Base-by-base conservation (phyloP, 2,329 filamentous ascomycete species). In the Purpureocillium lavendulum region DNA sequence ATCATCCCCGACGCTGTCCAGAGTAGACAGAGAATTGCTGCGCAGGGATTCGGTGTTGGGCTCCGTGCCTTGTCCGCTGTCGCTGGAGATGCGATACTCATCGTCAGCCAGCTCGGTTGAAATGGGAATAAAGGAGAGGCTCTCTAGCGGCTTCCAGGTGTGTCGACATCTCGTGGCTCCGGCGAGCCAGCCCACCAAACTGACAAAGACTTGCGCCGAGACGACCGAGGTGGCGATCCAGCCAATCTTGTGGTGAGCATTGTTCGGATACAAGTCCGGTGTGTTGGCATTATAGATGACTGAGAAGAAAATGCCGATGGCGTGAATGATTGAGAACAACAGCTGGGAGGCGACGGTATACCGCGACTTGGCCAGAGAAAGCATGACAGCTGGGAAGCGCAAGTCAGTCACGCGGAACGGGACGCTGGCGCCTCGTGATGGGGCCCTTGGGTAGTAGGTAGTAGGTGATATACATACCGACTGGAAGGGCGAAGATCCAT, bases 221-320 rank as follows among this genome's bases (percentile, higher is more conserved):
- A 84, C 70, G 4, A 89, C 68, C 69, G 77, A 84, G 3, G 84
- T 90, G 24, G 82, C 72, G 32, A 86, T 70, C 90, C 90, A 97
- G 40, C 88, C 88, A 33, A 90, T 73, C 59, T 85, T 88, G 65
- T 88, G 81, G 59, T 96, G 89, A 13, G 83, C 77, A 56, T 94
- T 94, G 56, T 84, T 82, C 24, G 80, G 80, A 57, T 95, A 96
- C 16, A 96, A 66, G 55, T 95, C 86, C 1, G 88, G 87, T 0
- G 87, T 94, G 46, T 75, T 79, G 42, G 75, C 71, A 57, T 92
- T 87, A 67, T 95, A 95, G 28, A 87, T 65, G 36, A 76, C 71
- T 7, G 76, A 79, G 18, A 84, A 57, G 12, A 86, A 53, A 17
- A 89, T 49, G 14, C 82, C 85, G 2, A 82, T 49, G 3, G 68